phyloP scores from a whole-genome alignment of 129 eudicot species.

The Helianthus tuberosus region DNA sequence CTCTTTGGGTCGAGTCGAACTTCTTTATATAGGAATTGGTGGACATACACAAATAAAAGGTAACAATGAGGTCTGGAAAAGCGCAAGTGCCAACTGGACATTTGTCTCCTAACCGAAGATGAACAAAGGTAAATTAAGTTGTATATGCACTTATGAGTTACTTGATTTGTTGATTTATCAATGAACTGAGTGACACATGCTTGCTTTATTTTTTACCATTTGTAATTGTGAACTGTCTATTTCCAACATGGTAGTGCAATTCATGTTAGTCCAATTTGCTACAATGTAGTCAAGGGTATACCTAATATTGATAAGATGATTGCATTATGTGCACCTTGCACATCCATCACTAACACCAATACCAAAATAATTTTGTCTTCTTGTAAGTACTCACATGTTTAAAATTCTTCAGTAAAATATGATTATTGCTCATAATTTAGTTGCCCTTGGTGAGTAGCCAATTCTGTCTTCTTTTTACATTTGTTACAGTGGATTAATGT shows the following conservation, averaged over 20 bases:
- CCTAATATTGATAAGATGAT: constrained; percentile 30
- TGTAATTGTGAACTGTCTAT: constrained; percentile 16
- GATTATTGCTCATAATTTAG: neutral
- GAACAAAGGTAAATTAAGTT: constrained; percentile 9
- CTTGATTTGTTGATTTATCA: neutral
- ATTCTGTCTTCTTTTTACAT: neutral
- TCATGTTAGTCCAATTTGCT: constrained; percentile 20
- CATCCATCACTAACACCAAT: constrained; percentile 13
- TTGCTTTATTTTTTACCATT: constrained; percentile 19
- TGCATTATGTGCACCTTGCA: constrained; percentile 15
- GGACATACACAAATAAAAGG: constrained; percentile 28
- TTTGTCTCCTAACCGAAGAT: constrained; percentile 25
- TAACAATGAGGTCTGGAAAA: constrained; percentile 21
- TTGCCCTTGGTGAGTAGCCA: constrained; percentile 4
- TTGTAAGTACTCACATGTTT: neutral
- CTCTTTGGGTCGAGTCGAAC: constrained; percentile 31
- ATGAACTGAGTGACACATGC: constrained; percentile 30
- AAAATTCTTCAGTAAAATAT: neutral
- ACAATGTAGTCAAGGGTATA: neutral
- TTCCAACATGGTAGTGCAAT: constrained; percentile 19
- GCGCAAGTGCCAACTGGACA: constrained; percentile 35
- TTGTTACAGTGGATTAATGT: no score
- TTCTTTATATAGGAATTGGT: constrained; percentile 32
- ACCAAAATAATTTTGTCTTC: neutral
- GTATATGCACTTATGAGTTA: constrained; percentile 7